Percentiles rank a stretch among this genome's conserved stretches.
These are phyloP conservation scores for Cynara cardunculus DNA, from an alignment of 129 eudicot species.

Conservation along the genomic window DNA sequence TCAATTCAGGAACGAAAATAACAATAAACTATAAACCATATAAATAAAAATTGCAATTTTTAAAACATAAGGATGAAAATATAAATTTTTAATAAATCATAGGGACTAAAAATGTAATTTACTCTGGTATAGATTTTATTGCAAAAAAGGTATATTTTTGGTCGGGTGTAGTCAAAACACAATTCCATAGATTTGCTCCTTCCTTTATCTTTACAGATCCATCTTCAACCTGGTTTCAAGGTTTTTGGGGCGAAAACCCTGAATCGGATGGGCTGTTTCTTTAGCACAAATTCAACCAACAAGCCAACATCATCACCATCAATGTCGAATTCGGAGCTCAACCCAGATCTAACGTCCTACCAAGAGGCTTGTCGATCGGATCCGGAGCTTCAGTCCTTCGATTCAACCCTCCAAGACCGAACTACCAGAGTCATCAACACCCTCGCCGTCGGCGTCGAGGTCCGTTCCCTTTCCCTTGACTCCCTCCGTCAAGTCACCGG, in stretches of 20 bases:
- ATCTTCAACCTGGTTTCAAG: background rate
- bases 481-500: slow-evolving; percentile 50
- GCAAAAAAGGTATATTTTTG: background rate
- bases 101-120: no score
- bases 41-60: no score
- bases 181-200: background rate
- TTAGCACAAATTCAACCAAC: slow-evolving; percentile 19
- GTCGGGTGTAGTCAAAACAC: background rate
- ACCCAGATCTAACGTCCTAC: slow-evolving; percentile 53
- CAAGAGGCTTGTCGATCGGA: slow-evolving; percentile 57
- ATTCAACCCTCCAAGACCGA: slow-evolving; percentile 45
- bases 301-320: slow-evolving; percentile 14
- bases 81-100: no score
- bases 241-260: background rate
- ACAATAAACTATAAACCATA: no score
- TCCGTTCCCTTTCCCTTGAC: slow-evolving; percentile 44
- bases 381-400: slow-evolving; percentile 57
- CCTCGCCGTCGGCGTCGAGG: slow-evolving; percentile 49
- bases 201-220: background rate
- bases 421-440: slow-evolving; percentile 48
- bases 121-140: no score
- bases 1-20: no score
- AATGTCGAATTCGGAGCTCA: slow-evolving; percentile 6
- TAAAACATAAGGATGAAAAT: no score
- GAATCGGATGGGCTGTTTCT: slow-evolving; percentile 11